Evolutionary conservation across 2,329 filamentous ascomycete species (phyloP), one percentile per base, ranked within the genome.

Genomic region (Paraconiothyrium brasiliense): DNA sequence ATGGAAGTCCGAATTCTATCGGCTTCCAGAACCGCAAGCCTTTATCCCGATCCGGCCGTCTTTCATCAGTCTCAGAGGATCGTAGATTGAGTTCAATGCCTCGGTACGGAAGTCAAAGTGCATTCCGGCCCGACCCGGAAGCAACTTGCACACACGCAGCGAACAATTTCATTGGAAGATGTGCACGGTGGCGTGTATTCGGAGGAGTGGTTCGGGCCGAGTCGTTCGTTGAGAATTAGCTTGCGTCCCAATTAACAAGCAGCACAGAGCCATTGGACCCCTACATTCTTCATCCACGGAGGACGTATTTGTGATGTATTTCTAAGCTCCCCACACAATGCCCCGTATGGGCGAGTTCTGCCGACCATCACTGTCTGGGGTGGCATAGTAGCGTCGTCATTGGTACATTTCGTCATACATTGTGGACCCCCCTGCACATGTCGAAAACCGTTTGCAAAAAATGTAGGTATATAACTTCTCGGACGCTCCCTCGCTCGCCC

Each of bases 351-450:
- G 39, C 52, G 52, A 46, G n/a, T 46, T 55, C 41, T 46, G 52
- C 52, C 52, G 52, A 47, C 20, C 20, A 9, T 14, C 35, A 14
- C 24, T 20, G 11, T 43, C 35, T 41, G 16, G 39, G 30, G 39
- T 35, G 34, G 24, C 39, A 44, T 34, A 37, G 34, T 44, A 43
- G 11, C 37, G 27, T 46, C 52, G 39, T 34, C 39, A 47, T 47
- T 46, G 20, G 27, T 27, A 16, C 27, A 55, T 55, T 46, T 55
- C 52, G 52, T 55, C 52, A 55, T 47, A 22, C 16, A 55, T 46
- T 47, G 43, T 24, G 43, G 43, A 55, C 34, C 51, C 24, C 24
- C 1, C 16, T 43, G 49, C 9, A 54, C 14, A 30, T 16, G 22
- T 6, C 4, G 14, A 35, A 32, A 51, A 20, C 22, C 34, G 6